phyloP scores from a whole-genome alignment of 345 rosid genomes.

The Pseudoturritis turrita region DNA sequence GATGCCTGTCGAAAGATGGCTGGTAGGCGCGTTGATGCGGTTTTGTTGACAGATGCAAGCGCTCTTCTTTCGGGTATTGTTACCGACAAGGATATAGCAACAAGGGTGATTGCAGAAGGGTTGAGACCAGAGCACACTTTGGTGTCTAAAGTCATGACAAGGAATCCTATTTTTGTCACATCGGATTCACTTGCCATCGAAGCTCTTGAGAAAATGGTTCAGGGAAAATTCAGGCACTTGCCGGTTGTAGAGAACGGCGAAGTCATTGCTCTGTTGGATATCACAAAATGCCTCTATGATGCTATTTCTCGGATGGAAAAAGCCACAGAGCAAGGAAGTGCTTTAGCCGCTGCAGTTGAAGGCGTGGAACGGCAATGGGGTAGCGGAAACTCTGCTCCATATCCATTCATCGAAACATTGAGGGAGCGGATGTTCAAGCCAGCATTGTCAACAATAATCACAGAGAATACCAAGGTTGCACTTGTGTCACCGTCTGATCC shows the following conservation, averaged over 20 bases:
- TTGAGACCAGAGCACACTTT: conserved; percentile 84
- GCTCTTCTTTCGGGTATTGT: conserved; percentile 92
- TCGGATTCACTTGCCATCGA: conserved; percentile 86
- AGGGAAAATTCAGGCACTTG: conserved; percentile 90
- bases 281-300: conserved; percentile 89
- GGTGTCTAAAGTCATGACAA: conserved; percentile 89
- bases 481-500: conserved; percentile 77
- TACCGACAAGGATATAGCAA: conserved; percentile 84
- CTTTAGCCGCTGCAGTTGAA: conserved; percentile 93
- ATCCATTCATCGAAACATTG: conserved; percentile 77
- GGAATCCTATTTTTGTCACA: conserved; percentile 81
- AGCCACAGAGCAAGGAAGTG: conserved; percentile 93
- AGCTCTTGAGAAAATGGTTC: conserved; percentile 97
- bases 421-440: conserved; percentile 95
- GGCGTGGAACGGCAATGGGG: conserved; percentile 91
- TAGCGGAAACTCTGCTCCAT: conserved; percentile 55
- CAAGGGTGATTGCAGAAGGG: conserved; percentile 89
- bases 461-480: conserved; percentile 73
- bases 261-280: conserved; percentile 91
- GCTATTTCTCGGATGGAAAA: conserved; percentile 95
- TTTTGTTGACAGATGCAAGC: conserved; percentile 77
- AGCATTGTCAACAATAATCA: conserved; percentile 69
- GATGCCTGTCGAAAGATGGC: conserved; percentile 96
- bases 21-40: conserved; percentile 79
- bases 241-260: conserved; percentile 98